Base-by-base conservation (phyloP, 2,329 filamentous ascomycete species). In the Talaromyces sp. region DNA sequence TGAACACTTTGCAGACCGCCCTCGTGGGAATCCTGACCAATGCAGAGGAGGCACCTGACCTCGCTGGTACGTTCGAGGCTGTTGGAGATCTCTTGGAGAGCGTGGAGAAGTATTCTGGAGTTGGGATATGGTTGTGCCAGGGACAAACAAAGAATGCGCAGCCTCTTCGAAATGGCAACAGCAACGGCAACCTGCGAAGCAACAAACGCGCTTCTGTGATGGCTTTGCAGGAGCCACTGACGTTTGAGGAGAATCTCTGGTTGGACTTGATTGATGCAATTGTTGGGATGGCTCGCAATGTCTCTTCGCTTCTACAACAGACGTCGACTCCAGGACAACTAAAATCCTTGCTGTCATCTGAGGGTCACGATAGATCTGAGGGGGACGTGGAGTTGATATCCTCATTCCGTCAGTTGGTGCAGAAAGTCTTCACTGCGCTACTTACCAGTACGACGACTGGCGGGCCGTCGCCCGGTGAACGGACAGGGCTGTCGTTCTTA, bases 81-180 rank as follows among this genome's bases (percentile, higher is more conserved):
- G 87, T 90, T 0, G 86, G 90, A 64, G 90, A 93, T 64, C 83
- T 97, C 1, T 83, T 97, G 3, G 86, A 87, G 65, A 88, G 90
- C 0, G 80, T 99, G 19, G 89, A 96, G 67, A 97, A 96, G 75
- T 98, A 97, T 77, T 88, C 90, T 1, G 89, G 93, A 68, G 92
- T 99, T 1, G 95, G 96, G 14, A 94, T 96, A 60, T 99, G 95
- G 95, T 82, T 99, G 13, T 98, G 95, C 71, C 92, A 96, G 77
- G 88, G 90, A 1, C 92, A 97, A 74, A 92, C 87, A 58, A 91
- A 90, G 72, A 85, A 84, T 6, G 83, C 80, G 66, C 74, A 75
- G 58, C 72, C 72, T 35, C 70, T 72, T 13, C 72, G 72, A 22
- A 22, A 22, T 22, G 22, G 22, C 19, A 64, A 69, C 11, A 67